Conservation (phyloP, 2,329 filamentous ascomycete species). For the Plectosphaerella sp. region DNA sequence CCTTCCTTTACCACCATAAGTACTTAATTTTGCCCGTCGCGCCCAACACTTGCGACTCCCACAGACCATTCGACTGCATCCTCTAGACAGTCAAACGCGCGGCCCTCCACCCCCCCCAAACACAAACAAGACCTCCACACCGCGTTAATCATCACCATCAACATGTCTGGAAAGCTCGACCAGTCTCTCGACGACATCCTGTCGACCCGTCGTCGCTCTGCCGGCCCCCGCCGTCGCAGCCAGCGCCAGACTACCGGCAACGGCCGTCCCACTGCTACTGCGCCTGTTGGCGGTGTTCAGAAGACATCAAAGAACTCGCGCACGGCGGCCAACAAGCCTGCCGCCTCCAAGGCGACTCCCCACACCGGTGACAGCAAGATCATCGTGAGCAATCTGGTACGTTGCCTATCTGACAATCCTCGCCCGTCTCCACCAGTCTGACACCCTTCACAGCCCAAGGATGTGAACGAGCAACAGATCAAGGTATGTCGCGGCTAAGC, state of each 20-base stretch:
- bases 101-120: background rate
- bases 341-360: slow-evolving; percentile 59
- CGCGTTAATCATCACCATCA: slow-evolving; percentile 25
- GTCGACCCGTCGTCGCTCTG: slow-evolving; percentile 64
- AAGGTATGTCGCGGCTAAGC: slow-evolving; percentile 99
- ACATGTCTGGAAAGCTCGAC: slow-evolving; percentile 92
- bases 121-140: background rate
- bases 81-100: background rate
- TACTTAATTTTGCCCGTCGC: slow-evolving; percentile 4
- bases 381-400: slow-evolving; percentile 96
- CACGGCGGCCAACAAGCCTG: slow-evolving; percentile 52
- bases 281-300: slow-evolving; percentile 80
- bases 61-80: background rate
- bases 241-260: slow-evolving; percentile 38
- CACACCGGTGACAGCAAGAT: slow-evolving; percentile 82
- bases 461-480: slow-evolving; percentile 95
- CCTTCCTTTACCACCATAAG: slow-evolving; percentile 2
- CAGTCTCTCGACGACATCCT: slow-evolving; percentile 97
- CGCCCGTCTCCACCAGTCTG: slow-evolving; percentile 29
- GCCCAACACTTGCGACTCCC: background rate
- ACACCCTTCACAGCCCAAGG: slow-evolving; percentile 67
- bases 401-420: slow-evolving; percentile 23
- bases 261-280: slow-evolving; percentile 52
- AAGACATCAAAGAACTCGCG: slow-evolving; percentile 67
- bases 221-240: slow-evolving; percentile 43